A percentile compares a stretch with the other conserved stretches of the same genome.
Evolutionary conservation across 2,329 filamentous ascomycete species (phyloP).

Genomic region (Ophiostoma tasmaniense): DNA sequence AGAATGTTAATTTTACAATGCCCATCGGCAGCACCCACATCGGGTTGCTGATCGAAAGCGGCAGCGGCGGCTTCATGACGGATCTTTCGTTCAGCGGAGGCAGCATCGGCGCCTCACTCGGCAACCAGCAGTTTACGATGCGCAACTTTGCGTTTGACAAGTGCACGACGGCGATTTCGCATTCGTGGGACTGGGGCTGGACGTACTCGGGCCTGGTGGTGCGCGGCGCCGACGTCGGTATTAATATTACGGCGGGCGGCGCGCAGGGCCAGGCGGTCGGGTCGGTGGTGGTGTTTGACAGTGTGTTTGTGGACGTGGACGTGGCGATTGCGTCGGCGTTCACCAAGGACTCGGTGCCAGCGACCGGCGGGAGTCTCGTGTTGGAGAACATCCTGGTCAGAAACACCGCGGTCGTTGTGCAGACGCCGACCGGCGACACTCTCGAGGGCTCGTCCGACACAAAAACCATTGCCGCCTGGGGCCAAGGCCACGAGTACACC

Average conservation of each 20-base stretch:
- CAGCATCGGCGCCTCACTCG: conserved; percentile 52
- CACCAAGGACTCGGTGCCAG: conserved; percentile 31
- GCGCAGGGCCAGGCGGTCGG: conserved; percentile 50
- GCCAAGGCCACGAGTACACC: conserved; percentile 58
- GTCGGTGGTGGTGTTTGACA: not conserved
- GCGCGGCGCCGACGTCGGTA: conserved; percentile 49
- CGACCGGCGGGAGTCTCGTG: conserved; percentile 48
- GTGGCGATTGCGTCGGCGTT: conserved; percentile 57
- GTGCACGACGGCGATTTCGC: conserved; percentile 55
- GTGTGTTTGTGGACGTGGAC: conserved; percentile 53
- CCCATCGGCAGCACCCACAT: conserved; percentile 43
- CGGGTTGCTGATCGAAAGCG: conserved; percentile 36
- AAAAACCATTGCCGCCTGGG: conserved; percentile 54
- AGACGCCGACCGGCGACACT: conserved; percentile 35
- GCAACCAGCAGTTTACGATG: conserved; percentile 63
- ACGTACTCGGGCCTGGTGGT: conserved; percentile 54
- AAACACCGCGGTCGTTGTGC: conserved; percentile 34
- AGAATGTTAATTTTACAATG: conserved; percentile 48
- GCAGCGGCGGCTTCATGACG: conserved; percentile 29
- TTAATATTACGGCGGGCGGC: conserved; percentile 42
- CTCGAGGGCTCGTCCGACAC: conserved; percentile 41
- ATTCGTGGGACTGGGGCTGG: conserved; percentile 70
- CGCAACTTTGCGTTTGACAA: conserved; percentile 57
- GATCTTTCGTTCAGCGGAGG: conserved; percentile 57
- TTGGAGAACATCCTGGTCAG: conserved; percentile 40